phyloP scores from a whole-genome alignment of 1,284 basidiomycete genomes.

The Marasmius oreades region DNA sequence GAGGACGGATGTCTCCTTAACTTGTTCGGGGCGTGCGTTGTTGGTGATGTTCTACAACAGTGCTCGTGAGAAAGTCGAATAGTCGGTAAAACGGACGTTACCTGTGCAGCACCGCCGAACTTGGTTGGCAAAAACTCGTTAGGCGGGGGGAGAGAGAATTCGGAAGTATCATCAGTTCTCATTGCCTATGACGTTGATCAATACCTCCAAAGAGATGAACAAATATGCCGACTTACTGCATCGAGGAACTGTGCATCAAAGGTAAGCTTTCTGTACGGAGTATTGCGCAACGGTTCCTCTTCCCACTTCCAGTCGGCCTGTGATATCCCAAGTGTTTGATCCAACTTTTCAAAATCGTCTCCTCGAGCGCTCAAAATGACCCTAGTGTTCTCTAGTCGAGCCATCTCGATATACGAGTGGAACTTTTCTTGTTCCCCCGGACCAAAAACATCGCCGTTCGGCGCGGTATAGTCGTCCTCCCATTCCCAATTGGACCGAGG shows the following conservation, averaged over 20 bases:
- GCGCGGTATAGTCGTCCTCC: not conserved
- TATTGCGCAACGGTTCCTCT: constrained; percentile 50
- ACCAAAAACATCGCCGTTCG: not conserved
- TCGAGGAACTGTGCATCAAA: constrained; percentile 39
- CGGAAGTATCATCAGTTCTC: constrained; percentile 1
- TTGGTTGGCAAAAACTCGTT: constrained; percentile 58
- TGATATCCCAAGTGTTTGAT: constrained; percentile 26
- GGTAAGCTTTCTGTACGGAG: constrained; percentile 43
- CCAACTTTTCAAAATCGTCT: constrained; percentile 13
- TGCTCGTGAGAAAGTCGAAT: constrained; percentile 14
- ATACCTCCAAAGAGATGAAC: constrained; percentile 11
- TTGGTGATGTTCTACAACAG: constrained; percentile 21
- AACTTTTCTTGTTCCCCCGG: constrained; percentile 1
- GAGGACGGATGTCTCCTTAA: not conserved
- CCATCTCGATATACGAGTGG: constrained; percentile 32
- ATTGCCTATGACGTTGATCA: constrained; percentile 25
- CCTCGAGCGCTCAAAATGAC: constrained; percentile 41
- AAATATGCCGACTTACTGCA: constrained; percentile 26
- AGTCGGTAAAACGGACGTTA: constrained; percentile 43
- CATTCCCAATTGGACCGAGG: constrained; percentile 2
- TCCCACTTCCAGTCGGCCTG: constrained; percentile 37
- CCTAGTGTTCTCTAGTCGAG: constrained; percentile 37
- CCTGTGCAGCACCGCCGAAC: constrained; percentile 47
- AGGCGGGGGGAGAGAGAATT: constrained; percentile 36
- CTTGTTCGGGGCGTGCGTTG: constrained; percentile 19